phyloP scores from a whole-genome alignment of 2,329 filamentous ascomycete species.

The Paecilomyces fulvus region DNA sequence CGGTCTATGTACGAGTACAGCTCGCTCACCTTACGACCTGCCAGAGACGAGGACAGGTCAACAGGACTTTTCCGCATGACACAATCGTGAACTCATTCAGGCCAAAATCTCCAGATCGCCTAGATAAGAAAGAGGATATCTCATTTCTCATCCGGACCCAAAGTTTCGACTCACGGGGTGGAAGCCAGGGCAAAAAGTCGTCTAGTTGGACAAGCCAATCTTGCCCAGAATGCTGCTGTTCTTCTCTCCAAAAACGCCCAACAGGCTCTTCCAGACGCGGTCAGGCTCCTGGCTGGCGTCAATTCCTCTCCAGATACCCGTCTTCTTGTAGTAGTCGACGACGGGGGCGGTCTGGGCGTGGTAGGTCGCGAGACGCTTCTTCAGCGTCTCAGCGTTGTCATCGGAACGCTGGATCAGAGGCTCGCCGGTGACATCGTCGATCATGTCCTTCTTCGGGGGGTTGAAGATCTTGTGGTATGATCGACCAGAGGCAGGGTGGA shows the following conservation, averaged over 20 bases:
- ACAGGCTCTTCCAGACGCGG: constrained; percentile 88
- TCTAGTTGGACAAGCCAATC: constrained; percentile 46
- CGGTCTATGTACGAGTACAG: constrained; percentile 6
- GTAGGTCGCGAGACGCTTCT: constrained; percentile 90
- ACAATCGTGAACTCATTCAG: constrained; percentile 8
- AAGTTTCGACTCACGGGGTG: not conserved
- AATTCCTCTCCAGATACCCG: constrained; percentile 90
- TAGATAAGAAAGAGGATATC: not conserved
- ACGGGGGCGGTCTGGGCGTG: constrained; percentile 90
- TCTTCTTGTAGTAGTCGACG: constrained; percentile 93
- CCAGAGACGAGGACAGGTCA: constrained; percentile 7
- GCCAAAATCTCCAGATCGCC: not conserved
- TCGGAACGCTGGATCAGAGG: constrained; percentile 92
- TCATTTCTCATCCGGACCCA: not conserved
- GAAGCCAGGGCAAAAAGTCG: not conserved
- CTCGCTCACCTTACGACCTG: constrained; percentile 4
- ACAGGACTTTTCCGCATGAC: constrained; percentile 7
- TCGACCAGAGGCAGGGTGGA: constrained; percentile 92
- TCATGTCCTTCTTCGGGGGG: constrained; percentile 89
- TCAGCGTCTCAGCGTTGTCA: constrained; percentile 91
- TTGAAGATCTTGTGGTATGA: constrained; percentile 99
- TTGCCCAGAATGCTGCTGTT: constrained; percentile 45
- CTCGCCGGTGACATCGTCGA: constrained; percentile 93
- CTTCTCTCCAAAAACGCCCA: constrained; percentile 70
- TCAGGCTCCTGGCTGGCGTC: constrained; percentile 95